Base-by-base conservation (phyloP, 192 early-diverging fungal genomes). In the Podila epigama region DNA sequence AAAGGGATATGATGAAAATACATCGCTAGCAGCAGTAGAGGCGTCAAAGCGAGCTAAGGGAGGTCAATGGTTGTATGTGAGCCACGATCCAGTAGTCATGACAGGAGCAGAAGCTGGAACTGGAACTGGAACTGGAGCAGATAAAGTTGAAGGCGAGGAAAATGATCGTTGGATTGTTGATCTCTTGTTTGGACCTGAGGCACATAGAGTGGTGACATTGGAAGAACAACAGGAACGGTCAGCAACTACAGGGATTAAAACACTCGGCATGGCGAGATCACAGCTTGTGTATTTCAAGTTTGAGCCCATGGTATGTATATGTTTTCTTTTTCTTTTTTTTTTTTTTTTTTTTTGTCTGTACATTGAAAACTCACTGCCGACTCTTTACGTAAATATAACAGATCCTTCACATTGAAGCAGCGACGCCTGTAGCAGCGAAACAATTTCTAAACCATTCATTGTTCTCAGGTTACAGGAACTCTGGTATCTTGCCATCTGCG, bases 351-450 rank as follows among this genome's bases (percentile, higher is more conserved):
- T 0, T 20, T 48, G n/a, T n/a, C n/a, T n/a, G n/a, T n/a, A n/a
- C n/a, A n/a, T n/a, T n/a, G n/a, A n/a, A n/a, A n/a, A n/a, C n/a
- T n/a, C n/a, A n/a, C n/a, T n/a, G n/a, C n/a, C n/a, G n/a, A n/a
- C n/a, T n/a, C n/a, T 48, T 22, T 22, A 16, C 4, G 11, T n/a
- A 41, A 41, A 41, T 16, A 16, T 4, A 44, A 4, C 34, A 87
- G 85, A 83, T 86, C 29, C 52, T 87, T 12, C 86, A 87, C 56
- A 80, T 87, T 42, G 84, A 87, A 60, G 72, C 86, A 32, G 67
- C 81, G 10, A 84, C 70, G 10, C 71, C 79, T 13, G 58, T 71
- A 35, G 78, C 86, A 12, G 86, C 84, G 18, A 80, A 84, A 51
- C 65, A 67, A 20, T 78, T 87, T n/a, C 48, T 86, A 10, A 77